Evolutionary conservation across 306 rosid genomes (phyloP).

Genomic region (Lathyrus aphaca): DNA sequence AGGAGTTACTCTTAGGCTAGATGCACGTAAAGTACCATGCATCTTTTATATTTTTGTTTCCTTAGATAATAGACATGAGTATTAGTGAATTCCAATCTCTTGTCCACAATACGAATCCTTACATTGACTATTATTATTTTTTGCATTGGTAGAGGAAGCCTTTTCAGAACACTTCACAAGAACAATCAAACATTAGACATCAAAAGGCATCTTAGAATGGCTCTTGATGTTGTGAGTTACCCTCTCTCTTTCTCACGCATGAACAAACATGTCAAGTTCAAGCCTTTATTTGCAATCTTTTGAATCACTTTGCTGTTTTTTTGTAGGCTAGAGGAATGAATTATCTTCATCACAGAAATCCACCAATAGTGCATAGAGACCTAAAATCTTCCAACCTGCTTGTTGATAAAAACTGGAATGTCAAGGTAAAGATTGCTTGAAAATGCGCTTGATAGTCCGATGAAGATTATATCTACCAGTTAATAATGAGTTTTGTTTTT

Average conservation of each 20-base stretch:
- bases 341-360: slow-evolving; percentile 78
- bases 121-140: slow-evolving; percentile 30
- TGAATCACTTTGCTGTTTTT: slow-evolving; percentile 18
- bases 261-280: slow-evolving; percentile 1
- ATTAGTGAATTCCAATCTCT: slow-evolving; percentile 19
- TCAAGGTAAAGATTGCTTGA: slow-evolving; percentile 56
- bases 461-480: slow-evolving; percentile 24
- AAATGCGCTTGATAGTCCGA: background rate
- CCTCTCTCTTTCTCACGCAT: slow-evolving; percentile 8
- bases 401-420: slow-evolving; percentile 79
- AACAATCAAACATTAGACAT: slow-evolving; percentile 66
- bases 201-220: slow-evolving; percentile 68
- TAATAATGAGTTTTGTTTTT: slow-evolving; percentile 28
- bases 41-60: slow-evolving; percentile 5
- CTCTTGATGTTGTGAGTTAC: slow-evolving; percentile 77
- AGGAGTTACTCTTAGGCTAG: slow-evolving; percentile 29
- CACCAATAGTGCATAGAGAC: slow-evolving; percentile 85
- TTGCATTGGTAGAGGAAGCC: slow-evolving; percentile 69
- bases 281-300: slow-evolving; percentile 21
- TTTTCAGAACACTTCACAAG: slow-evolving; percentile 68
- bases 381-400: slow-evolving; percentile 80
- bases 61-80: slow-evolving; percentile 5
- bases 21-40: slow-evolving; percentile 20
- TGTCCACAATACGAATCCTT: background rate
- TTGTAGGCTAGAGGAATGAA: slow-evolving; percentile 83